A percentile compares a stretch with the other conserved stretches of the same genome.
Conservation (phyloP, 2,329 filamentous ascomycete genomes). For the Alternaria triticina region DNA sequence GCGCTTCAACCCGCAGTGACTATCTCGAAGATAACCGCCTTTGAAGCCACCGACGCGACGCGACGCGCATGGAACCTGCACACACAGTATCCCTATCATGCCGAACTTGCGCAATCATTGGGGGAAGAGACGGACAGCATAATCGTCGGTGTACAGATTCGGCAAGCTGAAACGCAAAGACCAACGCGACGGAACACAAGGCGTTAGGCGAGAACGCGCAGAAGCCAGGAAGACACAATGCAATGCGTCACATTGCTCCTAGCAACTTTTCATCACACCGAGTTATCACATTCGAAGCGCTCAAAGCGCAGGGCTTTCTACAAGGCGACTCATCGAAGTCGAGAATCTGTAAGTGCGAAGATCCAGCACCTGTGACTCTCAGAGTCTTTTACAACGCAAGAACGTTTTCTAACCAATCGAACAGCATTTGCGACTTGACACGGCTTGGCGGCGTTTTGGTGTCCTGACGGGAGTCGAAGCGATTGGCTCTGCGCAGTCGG, state of each 20-base stretch:
- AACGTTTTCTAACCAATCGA: slow-evolving; percentile 29
- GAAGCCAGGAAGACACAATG: too few species aligned
- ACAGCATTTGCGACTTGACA: neutral
- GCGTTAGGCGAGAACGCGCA: too few species aligned
- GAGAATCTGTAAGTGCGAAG: slow-evolving; percentile 12
- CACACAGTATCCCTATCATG: neutral
- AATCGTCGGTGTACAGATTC: slow-evolving; percentile 15
- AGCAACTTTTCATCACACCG: slow-evolving; percentile 22
- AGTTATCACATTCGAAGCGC: slow-evolving; percentile 28
- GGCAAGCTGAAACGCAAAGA: slow-evolving; percentile 30
- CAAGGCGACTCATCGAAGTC: slow-evolving; percentile 14
- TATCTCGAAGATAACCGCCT: slow-evolving; percentile 12
- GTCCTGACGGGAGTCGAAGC: slow-evolving; percentile 16
- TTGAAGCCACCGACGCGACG: slow-evolving; percentile 12
- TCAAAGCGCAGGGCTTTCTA: slow-evolving; percentile 10
- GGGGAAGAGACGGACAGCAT: slow-evolving; percentile 19
- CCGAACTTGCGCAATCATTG: slow-evolving; percentile 21
- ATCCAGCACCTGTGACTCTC: too few species aligned
- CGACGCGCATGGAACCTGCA: neutral
- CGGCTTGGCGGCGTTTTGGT: slow-evolving; percentile 27
- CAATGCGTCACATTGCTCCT: too few species aligned
- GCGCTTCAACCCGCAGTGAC: slow-evolving; percentile 15
- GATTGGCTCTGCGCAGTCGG: slow-evolving; percentile 27
- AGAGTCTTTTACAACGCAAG: too few species aligned
- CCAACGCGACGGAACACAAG: slow-evolving; percentile 27